A percentile compares a stretch with the other conserved stretches of the same genome.
Evolutionary conservation across 805 yeast genomes (phyloP).

Genomic region (Wickerhamiella brachini): DNA sequence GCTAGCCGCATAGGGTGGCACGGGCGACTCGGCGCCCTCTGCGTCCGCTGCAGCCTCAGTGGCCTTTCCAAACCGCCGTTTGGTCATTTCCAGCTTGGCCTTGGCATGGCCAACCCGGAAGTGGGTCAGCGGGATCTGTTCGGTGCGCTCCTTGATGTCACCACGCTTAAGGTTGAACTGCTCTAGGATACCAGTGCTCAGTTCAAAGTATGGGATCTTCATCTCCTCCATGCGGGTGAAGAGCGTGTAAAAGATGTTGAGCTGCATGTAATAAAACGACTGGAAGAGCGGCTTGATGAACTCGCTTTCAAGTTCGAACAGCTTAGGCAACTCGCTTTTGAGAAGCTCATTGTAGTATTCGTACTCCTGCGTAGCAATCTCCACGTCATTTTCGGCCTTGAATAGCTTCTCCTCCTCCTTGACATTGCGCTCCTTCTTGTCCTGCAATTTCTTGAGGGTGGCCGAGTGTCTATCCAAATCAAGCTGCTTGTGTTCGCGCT

Average conservation of each 20-base stretch:
- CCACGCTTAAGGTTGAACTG: constrained; percentile 76
- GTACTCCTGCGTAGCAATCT: constrained; percentile 86
- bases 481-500: constrained; percentile 88
- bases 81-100: constrained; percentile 68
- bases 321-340: constrained; percentile 75
- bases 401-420: constrained; percentile 89
- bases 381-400: constrained; percentile 77
- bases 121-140: constrained; percentile 77
- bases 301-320: constrained; percentile 80
- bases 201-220: constrained; percentile 92
- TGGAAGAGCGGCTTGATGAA: constrained; percentile 90
- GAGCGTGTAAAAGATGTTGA: constrained; percentile 88
- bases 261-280: constrained; percentile 92
- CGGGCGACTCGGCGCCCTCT: constrained; percentile 23
- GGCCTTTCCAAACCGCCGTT: constrained; percentile 40
- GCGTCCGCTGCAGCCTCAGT: constrained; percentile 29
- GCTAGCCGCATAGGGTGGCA: constrained; percentile 3
- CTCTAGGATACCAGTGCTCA: constrained; percentile 69
- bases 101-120: constrained; percentile 84
- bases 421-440: constrained; percentile 66
- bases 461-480: constrained; percentile 81
- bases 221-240: constrained; percentile 86
- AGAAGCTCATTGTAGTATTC: constrained; percentile 93
- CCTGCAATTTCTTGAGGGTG: constrained; percentile 56
- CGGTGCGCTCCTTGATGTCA: constrained; percentile 77